Evolutionary conservation across 2,329 filamentous ascomycete genomes (phyloP), one percentile per base, ranked within the genome.

Genomic region (Pyrenophora graminea): DNA sequence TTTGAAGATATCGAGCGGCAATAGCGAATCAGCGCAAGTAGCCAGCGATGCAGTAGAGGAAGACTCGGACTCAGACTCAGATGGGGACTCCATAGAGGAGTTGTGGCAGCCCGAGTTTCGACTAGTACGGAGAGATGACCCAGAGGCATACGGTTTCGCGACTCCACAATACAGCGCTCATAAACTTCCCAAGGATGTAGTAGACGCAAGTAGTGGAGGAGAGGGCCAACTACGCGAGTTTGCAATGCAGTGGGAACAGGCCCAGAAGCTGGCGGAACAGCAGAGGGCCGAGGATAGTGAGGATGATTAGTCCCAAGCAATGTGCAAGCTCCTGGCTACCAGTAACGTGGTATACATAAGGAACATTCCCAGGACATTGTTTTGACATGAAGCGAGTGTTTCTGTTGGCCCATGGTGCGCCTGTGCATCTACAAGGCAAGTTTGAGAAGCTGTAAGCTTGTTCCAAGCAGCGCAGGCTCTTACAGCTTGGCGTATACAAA

Each of bases 161-260:
- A 88, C 89, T 4, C 84, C 91, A 1, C 89, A 93, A 66, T 97
- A 96, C 73, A 96, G 91, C 55, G 93, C 94, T 3, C 93, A 97
- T 70, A 99, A 97, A 75, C 77, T 99, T 62, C 94, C 94, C 0
- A 91, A 87, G 71, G 94, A 99, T 63, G 91, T 97, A 2, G 92
- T 97, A 2, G 84, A 87, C 66, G 85, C 84, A 2, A 82, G 81
- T 25, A 75, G 71, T 27, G 78, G 79, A 15, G 78, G 77, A 0
- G 85, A 89, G 48, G 89, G 88, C 3, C 88, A 88, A 0, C 81
- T 97, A 77, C 82, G 87, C 54, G 91, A 96, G 74, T 79, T 80
- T 63, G 77, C 77, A 4, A 69, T 71, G 48, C 75, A 79, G 57
- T 80, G 78, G 78, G 71, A 79, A 59, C 74, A 79, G 55, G 70